A percentile compares a stretch with the other conserved stretches of the same genome.
Evolutionary conservation across 441 rosid genomes (phyloP).

Genomic region (Corymbia citriodora): DNA sequence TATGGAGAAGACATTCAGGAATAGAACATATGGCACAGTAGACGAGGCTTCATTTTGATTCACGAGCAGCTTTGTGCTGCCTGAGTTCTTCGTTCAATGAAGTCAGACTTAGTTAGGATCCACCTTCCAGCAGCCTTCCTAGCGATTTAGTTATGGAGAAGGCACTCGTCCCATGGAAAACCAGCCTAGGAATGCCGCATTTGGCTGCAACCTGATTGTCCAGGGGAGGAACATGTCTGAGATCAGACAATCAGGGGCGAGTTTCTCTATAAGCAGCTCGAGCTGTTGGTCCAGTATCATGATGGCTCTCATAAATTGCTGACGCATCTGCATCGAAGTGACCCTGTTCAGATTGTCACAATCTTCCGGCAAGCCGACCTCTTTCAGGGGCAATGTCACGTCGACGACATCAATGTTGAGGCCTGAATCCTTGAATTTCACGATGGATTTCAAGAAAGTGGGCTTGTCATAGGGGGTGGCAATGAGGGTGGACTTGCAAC

Average conservation of each 20-base stretch:
- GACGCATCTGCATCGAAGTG: not conserved
- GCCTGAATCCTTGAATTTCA: not conserved
- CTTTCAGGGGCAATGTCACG: not conserved
- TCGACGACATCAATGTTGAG: not conserved
- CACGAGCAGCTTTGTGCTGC: not conserved
- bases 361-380: not conserved
- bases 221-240: conserved; percentile 12
- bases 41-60: not conserved
- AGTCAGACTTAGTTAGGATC: too few relatives aligned
- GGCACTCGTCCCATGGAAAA: conserved; percentile 4
- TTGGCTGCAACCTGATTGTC: conserved; percentile 4
- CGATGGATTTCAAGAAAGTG: not conserved
- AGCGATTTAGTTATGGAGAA: too few relatives aligned
- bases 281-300: not conserved
- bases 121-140: too few relatives aligned
- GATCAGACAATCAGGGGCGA: not conserved
- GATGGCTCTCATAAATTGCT: not conserved
- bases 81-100: not conserved
- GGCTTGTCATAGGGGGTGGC: not conserved
- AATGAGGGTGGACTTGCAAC: not conserved
- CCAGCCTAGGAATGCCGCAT: conserved; percentile 4
- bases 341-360: not conserved
- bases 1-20: not conserved
- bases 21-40: not conserved
- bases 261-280: not conserved